A percentile compares a stretch with the other conserved stretches of the same genome.
phyloP scores from a whole-genome alignment of 257 asterid species.

The Mitragyna speciosa region DNA sequence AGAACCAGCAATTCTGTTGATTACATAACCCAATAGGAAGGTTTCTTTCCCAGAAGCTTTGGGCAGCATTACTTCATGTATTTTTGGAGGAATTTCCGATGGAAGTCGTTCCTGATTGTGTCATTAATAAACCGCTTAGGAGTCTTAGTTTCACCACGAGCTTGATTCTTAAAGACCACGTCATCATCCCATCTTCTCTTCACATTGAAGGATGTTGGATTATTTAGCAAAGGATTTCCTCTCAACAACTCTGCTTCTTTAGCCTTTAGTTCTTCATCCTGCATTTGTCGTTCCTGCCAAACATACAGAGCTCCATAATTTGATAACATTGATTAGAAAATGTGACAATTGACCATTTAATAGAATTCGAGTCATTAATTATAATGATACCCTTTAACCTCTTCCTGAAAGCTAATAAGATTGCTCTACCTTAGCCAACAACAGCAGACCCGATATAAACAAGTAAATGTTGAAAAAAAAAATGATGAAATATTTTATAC shows the following conservation, averaged over 20 bases:
- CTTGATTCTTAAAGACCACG: constrained; percentile 96
- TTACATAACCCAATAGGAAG: not conserved
- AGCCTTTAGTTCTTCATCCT: constrained; percentile 77
- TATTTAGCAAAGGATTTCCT: constrained; percentile 82
- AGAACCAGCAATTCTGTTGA: not conserved
- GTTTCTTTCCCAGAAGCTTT: not conserved
- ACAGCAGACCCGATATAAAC: not conserved
- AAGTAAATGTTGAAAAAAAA: not conserved
- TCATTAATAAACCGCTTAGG: constrained; percentile 86
- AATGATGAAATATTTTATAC: not conserved
- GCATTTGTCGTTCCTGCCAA: constrained; percentile 62
- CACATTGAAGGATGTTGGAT: constrained; percentile 66
- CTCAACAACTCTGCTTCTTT: constrained; percentile 79
- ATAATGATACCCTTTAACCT: not conserved
- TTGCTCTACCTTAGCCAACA: not conserved
- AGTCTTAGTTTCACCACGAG: constrained; percentile 75
- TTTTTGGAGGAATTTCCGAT: constrained; percentile 32
- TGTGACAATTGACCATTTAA: no score
- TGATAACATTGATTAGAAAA: not conserved
- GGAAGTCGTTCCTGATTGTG: constrained; percentile 90
- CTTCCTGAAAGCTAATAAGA: not conserved
- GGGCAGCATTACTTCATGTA: constrained; percentile 18
- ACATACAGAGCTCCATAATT: not conserved
- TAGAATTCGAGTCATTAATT: not conserved
- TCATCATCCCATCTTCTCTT: constrained; percentile 99